A percentile compares a stretch with the other conserved stretches of the same genome.
Conservation (phyloP, 495 filamentous ascomycete genomes). For the Aspergillus cavernicola region DNA sequence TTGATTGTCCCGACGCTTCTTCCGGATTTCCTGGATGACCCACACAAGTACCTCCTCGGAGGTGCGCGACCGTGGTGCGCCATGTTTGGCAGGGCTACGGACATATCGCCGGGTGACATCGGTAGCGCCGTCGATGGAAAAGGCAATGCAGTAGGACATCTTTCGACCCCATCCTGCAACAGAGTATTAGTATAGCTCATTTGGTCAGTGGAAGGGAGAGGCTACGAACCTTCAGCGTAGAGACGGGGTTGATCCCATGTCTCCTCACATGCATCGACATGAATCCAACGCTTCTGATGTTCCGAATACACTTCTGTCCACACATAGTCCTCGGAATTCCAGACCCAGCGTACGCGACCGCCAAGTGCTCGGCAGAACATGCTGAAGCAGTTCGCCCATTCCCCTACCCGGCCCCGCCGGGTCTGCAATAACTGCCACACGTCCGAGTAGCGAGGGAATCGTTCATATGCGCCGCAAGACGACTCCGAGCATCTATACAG, state of each 20-base stretch:
- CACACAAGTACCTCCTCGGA: slow-evolving; percentile 87
- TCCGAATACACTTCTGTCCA: slow-evolving; percentile 98
- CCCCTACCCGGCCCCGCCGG: slow-evolving; percentile 77
- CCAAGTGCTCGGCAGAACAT: slow-evolving; percentile 96
- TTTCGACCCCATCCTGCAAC: slow-evolving; percentile 85
- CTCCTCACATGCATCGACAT: slow-evolving; percentile 92
- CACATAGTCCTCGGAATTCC: slow-evolving; percentile 95
- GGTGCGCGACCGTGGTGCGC: slow-evolving; percentile 65
- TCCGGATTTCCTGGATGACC: slow-evolving; percentile 85
- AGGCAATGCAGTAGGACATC: slow-evolving; percentile 94
- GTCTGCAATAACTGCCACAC: slow-evolving; percentile 91
- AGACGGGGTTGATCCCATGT: slow-evolving; percentile 92
- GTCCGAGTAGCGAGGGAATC: slow-evolving; percentile 93
- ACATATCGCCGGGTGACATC: slow-evolving; percentile 97
- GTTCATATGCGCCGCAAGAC: slow-evolving; percentile 70
- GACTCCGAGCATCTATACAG: slow-evolving; percentile 76
- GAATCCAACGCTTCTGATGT: slow-evolving; percentile 91
- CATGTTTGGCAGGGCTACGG: slow-evolving; percentile 69
- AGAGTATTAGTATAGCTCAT: neutral
- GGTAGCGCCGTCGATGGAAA: slow-evolving; percentile 89
- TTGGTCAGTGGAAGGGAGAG: neutral
- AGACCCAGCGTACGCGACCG: slow-evolving; percentile 91
- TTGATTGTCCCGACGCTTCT: slow-evolving; percentile 72
- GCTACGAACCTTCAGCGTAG: slow-evolving; percentile 75
- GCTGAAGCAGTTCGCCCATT: slow-evolving; percentile 98